phyloP scores from a whole-genome alignment of 805 yeast species.

The Jamesozyma spencerorum region DNA sequence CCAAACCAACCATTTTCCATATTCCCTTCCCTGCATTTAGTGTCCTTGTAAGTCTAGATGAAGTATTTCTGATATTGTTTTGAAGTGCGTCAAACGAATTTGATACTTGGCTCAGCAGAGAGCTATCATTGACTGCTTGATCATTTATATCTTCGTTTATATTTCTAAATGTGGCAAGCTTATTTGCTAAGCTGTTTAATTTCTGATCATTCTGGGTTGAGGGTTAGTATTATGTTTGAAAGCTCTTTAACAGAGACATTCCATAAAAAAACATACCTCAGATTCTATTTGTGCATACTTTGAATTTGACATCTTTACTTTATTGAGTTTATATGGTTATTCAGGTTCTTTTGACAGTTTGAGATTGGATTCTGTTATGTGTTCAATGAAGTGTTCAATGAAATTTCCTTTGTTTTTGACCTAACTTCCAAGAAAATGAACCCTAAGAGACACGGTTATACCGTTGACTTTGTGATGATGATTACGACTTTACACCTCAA shows the following conservation, averaged over 20 bases:
- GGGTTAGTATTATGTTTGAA: too few relatives aligned
- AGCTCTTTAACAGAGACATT: too few relatives aligned
- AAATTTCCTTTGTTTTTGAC: background rate
- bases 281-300: constrained; percentile 27
- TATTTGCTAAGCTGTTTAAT: constrained; percentile 54
- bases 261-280: constrained; percentile 8
- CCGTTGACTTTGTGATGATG: too few relatives aligned
- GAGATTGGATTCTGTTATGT: too few relatives aligned
- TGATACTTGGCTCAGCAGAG: constrained; percentile 35
- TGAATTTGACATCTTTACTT: constrained; percentile 23
- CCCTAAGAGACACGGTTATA: background rate
- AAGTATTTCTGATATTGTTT: constrained; percentile 42
- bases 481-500: too few relatives aligned
- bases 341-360: too few relatives aligned
- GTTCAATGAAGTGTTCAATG: too few relatives aligned
- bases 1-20: constrained; percentile 50
- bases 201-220: constrained; percentile 47
- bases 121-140: constrained; percentile 49
- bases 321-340: background rate
- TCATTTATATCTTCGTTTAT: constrained; percentile 60
- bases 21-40: constrained; percentile 50
- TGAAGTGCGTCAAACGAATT: constrained; percentile 44
- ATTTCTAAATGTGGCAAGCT: constrained; percentile 52
- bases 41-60: constrained; percentile 45
- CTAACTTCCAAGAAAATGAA: background rate